phyloP scores from a whole-genome alignment of 192 early-diverging fungal genomes.

The Coemansia sp. region DNA sequence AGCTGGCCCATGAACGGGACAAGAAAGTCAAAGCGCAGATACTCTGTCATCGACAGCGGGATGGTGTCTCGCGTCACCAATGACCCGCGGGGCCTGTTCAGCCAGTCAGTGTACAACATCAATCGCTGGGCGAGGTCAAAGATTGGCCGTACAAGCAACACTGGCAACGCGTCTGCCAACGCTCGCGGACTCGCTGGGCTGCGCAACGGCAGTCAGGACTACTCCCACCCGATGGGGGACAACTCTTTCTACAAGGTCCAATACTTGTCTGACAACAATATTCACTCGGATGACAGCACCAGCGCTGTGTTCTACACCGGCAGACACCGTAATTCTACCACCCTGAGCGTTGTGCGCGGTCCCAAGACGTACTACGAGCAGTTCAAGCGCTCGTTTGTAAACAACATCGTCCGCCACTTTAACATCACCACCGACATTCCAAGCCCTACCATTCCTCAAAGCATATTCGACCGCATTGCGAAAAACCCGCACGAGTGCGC shows the following conservation, averaged over 20 bases:
- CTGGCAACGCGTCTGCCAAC: not conserved
- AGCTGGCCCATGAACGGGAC: conserved; percentile 6
- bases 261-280: not conserved
- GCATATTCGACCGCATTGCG: conserved; percentile 38
- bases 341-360: not conserved
- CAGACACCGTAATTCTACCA: not conserved
- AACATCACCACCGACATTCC: conserved; percentile 48
- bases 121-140: conserved; percentile 43
- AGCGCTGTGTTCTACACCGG: not conserved
- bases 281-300: not conserved
- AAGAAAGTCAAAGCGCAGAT: not conserved
- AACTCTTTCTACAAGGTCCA: not conserved
- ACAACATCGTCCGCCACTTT: conserved; percentile 33
- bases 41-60: conserved; percentile 32
- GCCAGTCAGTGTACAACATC: conserved; percentile 44
- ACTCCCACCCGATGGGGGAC: not conserved
- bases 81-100: conserved; percentile 25
- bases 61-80: not conserved
- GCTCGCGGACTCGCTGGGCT: not conserved
- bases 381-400: conserved; percentile 37
- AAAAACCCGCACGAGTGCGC: not conserved
- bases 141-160: conserved; percentile 22
- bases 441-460: conserved; percentile 38
- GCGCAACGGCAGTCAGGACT: not conserved
- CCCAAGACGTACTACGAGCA: conserved; percentile 29